Conservation (phyloP, 1,284 basidiomycete species). For the Tausonia pullulans region DNA sequence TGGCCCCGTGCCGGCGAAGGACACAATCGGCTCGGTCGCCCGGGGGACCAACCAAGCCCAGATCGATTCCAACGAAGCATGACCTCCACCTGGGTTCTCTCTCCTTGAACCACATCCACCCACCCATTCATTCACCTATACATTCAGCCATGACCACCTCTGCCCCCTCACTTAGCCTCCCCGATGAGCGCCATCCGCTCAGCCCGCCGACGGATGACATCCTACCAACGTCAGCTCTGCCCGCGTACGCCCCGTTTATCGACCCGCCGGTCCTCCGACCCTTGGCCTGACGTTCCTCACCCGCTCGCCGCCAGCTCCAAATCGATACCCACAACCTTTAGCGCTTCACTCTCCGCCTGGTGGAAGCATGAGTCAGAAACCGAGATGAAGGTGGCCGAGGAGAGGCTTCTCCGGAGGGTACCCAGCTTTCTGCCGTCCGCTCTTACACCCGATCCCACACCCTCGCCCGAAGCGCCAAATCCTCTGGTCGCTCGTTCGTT, state of each 20-base stretch:
- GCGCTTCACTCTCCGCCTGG: neutral
- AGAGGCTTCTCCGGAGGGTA: constrained; percentile 13
- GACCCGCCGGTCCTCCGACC: neutral
- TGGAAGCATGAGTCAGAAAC: constrained; percentile 7
- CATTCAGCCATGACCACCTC: too few species aligned
- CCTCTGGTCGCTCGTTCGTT: constrained; percentile 6
- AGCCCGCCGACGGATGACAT: too few species aligned
- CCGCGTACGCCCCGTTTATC: neutral
- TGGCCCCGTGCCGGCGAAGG: too few species aligned
- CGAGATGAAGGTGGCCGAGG: constrained; percentile 10
- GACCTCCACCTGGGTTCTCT: too few species aligned
- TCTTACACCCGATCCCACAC: neutral
- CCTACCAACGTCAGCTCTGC: neutral
- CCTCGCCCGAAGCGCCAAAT: neutral
- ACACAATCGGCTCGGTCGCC: too few species aligned
- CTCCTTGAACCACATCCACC: too few species aligned
- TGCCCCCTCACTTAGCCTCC: too few species aligned
- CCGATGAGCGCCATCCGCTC: too few species aligned
- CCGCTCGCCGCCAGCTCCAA: neutral
- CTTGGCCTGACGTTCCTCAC: neutral
- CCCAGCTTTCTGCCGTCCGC: too few species aligned
- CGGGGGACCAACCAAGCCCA: too few species aligned
- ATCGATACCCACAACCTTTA: neutral
- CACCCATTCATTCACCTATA: too few species aligned
- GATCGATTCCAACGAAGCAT: too few species aligned